Conservation (phyloP, 2,329 filamentous ascomycete species). For the Penicillium sp. region DNA sequence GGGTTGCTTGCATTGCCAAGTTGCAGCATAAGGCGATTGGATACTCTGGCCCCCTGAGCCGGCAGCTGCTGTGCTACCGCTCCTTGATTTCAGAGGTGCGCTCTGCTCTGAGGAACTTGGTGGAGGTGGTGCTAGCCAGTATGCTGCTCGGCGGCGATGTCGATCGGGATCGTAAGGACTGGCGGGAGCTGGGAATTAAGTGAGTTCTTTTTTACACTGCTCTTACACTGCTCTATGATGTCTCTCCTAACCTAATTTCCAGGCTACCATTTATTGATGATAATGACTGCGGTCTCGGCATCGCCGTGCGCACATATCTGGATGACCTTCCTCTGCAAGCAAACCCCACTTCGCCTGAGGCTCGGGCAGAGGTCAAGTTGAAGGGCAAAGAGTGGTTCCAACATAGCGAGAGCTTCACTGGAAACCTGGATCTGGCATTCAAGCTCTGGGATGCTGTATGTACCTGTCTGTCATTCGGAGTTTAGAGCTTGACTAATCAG, state of each 20-base stretch:
- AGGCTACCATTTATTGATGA: constrained; percentile 44
- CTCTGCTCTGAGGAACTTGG: constrained; percentile 70
- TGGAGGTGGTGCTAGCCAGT: constrained; percentile 74
- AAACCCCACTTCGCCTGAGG: constrained; percentile 50
- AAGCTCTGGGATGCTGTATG: constrained; percentile 61
- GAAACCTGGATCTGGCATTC: constrained; percentile 57
- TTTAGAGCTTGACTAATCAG: constrained; percentile 7
- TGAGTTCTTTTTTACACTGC: constrained; percentile 50
- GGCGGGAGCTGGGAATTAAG: constrained; percentile 66
- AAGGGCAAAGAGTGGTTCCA: constrained; percentile 58
- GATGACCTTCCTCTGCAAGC: constrained; percentile 52
- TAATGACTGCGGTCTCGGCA: constrained; percentile 45
- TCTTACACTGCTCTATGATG: background rate
- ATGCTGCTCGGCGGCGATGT: constrained; percentile 78
- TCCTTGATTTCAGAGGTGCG: constrained; percentile 76
- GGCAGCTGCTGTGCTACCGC: constrained; percentile 80
- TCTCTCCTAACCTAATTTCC: constrained; percentile 5
- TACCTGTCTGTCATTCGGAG: constrained; percentile 12
- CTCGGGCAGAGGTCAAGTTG: constrained; percentile 48
- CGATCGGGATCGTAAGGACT: constrained; percentile 62
- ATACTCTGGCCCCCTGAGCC: constrained; percentile 89
- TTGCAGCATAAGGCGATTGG: constrained; percentile 78
- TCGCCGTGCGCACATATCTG: constrained; percentile 47
- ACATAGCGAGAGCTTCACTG: constrained; percentile 54
- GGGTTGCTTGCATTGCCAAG: constrained; percentile 76